Percentiles rank a stretch among this genome's conserved stretches.
Conservation (phyloP, 345 rosid genomes). For the Linum trigynum region DNA sequence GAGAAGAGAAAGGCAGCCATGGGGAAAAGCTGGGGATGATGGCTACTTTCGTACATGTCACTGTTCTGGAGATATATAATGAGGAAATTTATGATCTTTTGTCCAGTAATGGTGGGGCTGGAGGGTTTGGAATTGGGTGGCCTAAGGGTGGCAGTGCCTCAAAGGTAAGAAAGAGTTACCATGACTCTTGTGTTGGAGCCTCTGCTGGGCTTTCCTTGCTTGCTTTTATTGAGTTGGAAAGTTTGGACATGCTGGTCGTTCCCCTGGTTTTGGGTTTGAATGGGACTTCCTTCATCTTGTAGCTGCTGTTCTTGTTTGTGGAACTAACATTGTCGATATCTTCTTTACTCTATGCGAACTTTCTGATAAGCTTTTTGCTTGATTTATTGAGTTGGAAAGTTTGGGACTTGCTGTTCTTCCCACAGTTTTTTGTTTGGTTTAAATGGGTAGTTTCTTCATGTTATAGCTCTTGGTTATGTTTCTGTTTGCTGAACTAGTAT, state of each 20-base stretch:
- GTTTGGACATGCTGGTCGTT: neutral
- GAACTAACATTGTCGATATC: too few relatives aligned
- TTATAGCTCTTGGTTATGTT: neutral
- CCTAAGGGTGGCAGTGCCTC: constrained; percentile 58
- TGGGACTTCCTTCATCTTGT: too few relatives aligned
- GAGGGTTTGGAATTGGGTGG: constrained; percentile 73
- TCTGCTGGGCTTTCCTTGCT: neutral
- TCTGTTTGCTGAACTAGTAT: neutral
- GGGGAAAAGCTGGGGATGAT: constrained; percentile 24
- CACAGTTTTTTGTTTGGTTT: too few relatives aligned
- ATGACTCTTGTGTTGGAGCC: neutral
- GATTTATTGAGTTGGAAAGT: too few relatives aligned
- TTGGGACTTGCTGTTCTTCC: too few relatives aligned
- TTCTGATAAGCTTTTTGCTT: too few relatives aligned
- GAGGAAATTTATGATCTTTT: constrained; percentile 93
- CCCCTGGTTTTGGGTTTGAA: neutral
- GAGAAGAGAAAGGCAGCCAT: constrained; percentile 29
- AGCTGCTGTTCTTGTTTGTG: neutral
- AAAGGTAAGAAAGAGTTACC: constrained; percentile 33
- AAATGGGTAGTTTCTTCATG: neutral
- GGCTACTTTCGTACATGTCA: constrained; percentile 67
- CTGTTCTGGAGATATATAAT: constrained; percentile 86
- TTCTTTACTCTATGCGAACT: too few relatives aligned
- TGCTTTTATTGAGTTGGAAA: neutral
- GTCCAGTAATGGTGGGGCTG: constrained; percentile 49